A percentile compares a stretch with the other conserved stretches of the same genome.
phyloP scores from a whole-genome alignment of 768 basidiomycete species.

The Clitopilus hobsonii region DNA sequence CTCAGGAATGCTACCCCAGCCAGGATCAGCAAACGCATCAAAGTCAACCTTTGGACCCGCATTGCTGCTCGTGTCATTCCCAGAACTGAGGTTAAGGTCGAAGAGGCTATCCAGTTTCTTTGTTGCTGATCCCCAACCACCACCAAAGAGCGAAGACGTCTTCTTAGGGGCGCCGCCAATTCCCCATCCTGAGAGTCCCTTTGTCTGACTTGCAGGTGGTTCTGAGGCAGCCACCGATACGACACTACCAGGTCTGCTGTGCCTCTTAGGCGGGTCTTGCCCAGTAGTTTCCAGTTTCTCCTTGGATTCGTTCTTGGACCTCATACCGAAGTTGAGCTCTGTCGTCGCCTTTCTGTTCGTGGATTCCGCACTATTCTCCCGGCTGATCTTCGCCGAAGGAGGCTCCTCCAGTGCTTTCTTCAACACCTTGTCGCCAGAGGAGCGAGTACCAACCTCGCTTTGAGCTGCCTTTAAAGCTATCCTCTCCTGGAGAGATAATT shows the following conservation, averaged over 20 bases:
- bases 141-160: not conserved
- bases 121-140: too few relatives aligned
- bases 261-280: not conserved
- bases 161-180: not conserved
- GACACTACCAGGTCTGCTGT: not conserved
- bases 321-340: not conserved
- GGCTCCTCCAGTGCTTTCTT: not conserved
- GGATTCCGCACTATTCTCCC: not conserved
- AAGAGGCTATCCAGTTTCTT: too few relatives aligned
- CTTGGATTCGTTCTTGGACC: not conserved
- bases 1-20: too few relatives aligned
- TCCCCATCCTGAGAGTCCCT: too few relatives aligned
- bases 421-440: not conserved
- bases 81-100: too few relatives aligned
- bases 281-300: not conserved
- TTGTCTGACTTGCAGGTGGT: not conserved
- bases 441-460: not conserved
- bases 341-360: not conserved
- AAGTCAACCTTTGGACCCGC: too few relatives aligned
- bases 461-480: not conserved
- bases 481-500: too few relatives aligned
- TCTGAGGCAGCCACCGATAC: not conserved
- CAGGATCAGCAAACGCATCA: too few relatives aligned
- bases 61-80: too few relatives aligned
- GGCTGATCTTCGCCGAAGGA: too few relatives aligned